Conservation (phyloP, 1,284 basidiomycete genomes). For the Rhizoctonia solani region DNA sequence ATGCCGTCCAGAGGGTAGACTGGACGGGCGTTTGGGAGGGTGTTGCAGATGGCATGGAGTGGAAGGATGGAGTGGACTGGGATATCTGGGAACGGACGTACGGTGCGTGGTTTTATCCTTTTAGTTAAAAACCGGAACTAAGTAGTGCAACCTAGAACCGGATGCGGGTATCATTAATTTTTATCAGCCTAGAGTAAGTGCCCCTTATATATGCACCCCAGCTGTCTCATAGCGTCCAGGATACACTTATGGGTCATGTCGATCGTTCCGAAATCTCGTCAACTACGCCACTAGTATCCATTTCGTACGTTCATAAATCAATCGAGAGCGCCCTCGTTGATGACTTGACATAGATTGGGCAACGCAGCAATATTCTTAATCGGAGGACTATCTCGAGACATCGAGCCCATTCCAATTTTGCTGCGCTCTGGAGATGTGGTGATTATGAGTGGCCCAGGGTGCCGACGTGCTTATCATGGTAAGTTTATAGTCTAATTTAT, state of each 20-base stretch:
- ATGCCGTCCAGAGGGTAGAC: slow-evolving; percentile 62
- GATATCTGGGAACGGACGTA: slow-evolving; percentile 72
- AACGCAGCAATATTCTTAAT: slow-evolving; percentile 86
- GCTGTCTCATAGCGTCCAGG: slow-evolving; percentile 48
- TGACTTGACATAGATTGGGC: slow-evolving; percentile 49
- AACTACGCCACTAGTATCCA: slow-evolving; percentile 85
- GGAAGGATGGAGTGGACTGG: slow-evolving; percentile 61
- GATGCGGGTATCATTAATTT: slow-evolving; percentile 95
- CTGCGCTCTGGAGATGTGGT: slow-evolving; percentile 86
- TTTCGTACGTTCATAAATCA: slow-evolving; percentile 67
- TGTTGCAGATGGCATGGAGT: slow-evolving; percentile 41
- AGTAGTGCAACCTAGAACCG: slow-evolving; percentile 58
- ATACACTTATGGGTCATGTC: slow-evolving; percentile 91
- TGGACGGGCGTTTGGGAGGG: slow-evolving; percentile 69
- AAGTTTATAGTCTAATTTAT: slow-evolving; percentile 39
- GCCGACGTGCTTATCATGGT: slow-evolving; percentile 86
- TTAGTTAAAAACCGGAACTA: not conserved
- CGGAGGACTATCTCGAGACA: slow-evolving; percentile 77
- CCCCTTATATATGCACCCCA: not conserved
- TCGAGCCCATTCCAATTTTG: slow-evolving; percentile 75
- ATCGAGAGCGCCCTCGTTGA: not conserved
- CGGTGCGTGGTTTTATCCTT: slow-evolving; percentile 50
- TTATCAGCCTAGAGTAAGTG: slow-evolving; percentile 67
- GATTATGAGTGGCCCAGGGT: slow-evolving; percentile 87
- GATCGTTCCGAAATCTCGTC: slow-evolving; percentile 87